A percentile compares a stretch with the other conserved stretches of the same genome.
Evolutionary conservation across 352 stramenopile species (phyloP).

Genomic region (Detonula confervacea): DNA sequence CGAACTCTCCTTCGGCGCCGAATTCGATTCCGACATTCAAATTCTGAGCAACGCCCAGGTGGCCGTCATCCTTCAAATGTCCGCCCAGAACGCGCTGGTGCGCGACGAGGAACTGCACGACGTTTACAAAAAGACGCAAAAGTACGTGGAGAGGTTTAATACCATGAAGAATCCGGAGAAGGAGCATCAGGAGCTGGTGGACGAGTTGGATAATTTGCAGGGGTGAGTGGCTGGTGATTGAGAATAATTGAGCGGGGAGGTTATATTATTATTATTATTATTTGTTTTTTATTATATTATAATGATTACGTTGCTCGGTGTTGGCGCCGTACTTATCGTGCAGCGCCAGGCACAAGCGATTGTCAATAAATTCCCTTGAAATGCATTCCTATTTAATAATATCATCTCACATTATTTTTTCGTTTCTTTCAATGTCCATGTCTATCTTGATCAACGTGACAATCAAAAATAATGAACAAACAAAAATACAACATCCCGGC

Average conservation of each 20-base stretch:
- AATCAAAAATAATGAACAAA: background rate
- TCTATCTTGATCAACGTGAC: background rate
- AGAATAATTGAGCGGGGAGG: too few species aligned
- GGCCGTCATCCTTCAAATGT: constrained; percentile 80
- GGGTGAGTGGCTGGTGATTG: too few species aligned
- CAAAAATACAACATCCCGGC: too few species aligned
- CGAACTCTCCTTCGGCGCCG: constrained; percentile 72
- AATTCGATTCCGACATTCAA: constrained; percentile 80
- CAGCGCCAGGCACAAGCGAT: too few species aligned
- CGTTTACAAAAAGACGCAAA: constrained; percentile 83
- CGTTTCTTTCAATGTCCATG: background rate
- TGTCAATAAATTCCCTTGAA: too few species aligned
- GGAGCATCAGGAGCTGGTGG: constrained; percentile 80
- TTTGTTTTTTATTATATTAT: constrained; percentile 8
- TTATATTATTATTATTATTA: too few species aligned
- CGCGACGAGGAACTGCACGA: constrained; percentile 82
- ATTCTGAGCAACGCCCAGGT: constrained; percentile 84
- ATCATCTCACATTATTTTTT: too few species aligned
- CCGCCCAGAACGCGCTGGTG: constrained; percentile 64
- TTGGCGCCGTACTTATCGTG: too few species aligned
- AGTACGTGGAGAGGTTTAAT: constrained; percentile 84
- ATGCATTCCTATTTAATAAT: background rate
- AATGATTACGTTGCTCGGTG: too few species aligned
- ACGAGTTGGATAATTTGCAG: constrained; percentile 85
- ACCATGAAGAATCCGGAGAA: constrained; percentile 85